Evolutionary conservation across 2,329 filamentous ascomycete genomes (phyloP).

Genomic region (Trichoderma hamatum): DNA sequence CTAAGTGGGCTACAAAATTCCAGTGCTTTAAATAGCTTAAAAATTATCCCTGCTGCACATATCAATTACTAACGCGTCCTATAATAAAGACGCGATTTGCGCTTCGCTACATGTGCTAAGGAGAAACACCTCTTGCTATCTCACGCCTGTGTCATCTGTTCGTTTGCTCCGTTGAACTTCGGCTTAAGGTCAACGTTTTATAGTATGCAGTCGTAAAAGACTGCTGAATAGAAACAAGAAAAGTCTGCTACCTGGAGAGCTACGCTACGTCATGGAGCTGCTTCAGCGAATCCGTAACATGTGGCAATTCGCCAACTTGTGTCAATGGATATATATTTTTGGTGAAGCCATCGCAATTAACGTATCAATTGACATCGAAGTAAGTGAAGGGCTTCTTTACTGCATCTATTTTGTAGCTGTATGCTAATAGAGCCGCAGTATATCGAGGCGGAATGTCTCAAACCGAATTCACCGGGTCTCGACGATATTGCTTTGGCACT

Average conservation of each 20-base stretch:
- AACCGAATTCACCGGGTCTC: constrained; percentile 73
- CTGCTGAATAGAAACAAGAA: neutral
- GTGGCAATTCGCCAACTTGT: constrained; percentile 94
- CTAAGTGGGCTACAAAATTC: neutral
- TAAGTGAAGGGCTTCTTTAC: constrained; percentile 44
- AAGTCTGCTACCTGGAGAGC: constrained; percentile 39
- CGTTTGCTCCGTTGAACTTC: neutral
- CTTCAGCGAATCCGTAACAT: constrained; percentile 71
- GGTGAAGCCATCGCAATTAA: constrained; percentile 88
- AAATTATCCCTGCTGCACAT: neutral
- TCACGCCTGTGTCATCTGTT: neutral
- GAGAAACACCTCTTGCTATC: neutral
- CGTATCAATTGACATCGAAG: constrained; percentile 86
- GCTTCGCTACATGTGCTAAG: neutral
- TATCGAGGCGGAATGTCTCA: constrained; percentile 85
- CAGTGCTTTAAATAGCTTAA: neutral
- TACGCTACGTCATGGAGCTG: constrained; percentile 23
- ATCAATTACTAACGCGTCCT: constrained; percentile 1
- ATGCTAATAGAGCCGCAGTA: constrained; percentile 58
- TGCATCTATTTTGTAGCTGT: neutral
- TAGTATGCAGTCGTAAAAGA: neutral
- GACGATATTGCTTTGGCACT: constrained; percentile 82
- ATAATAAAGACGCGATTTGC: constrained; percentile 4
- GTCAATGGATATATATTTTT: constrained; percentile 92
- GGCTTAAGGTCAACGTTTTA: neutral